Evolutionary conservation across 1,139 yeast species (phyloP).

Genomic region (Zygotorulaspora mrakii): DNA sequence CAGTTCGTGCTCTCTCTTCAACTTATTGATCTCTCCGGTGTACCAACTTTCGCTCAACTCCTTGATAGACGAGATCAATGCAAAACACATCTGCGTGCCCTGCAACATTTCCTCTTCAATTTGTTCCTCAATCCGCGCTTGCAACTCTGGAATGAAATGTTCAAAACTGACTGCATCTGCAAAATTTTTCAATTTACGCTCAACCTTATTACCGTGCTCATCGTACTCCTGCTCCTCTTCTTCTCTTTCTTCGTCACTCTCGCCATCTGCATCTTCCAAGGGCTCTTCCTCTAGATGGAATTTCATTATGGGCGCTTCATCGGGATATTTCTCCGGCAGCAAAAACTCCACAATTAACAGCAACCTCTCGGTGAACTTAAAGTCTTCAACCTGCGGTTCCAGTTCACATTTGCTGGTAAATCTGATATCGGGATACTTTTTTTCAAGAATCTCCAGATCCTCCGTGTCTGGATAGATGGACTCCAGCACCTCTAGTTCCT

Average conservation of each 20-base stretch:
- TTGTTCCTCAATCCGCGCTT: slow-evolving; percentile 48
- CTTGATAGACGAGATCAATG: slow-evolving; percentile 69
- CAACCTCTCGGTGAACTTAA: slow-evolving; percentile 36
- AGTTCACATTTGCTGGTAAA: slow-evolving; percentile 38
- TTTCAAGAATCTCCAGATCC: slow-evolving; percentile 48
- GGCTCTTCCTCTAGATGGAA: slow-evolving; percentile 22
- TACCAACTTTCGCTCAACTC: slow-evolving; percentile 73
- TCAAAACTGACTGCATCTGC: slow-evolving; percentile 56
- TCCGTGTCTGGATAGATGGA: slow-evolving; percentile 78
- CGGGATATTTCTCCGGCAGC: slow-evolving; percentile 36
- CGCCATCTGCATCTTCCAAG: slow-evolving; percentile 37
- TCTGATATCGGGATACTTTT: slow-evolving; percentile 29
- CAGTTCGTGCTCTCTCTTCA: slow-evolving; percentile 57
- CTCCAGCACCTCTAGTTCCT: slow-evolving; percentile 78
- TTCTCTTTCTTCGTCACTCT: slow-evolving; percentile 42
- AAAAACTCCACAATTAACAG: slow-evolving; percentile 23
- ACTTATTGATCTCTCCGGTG: slow-evolving; percentile 49
- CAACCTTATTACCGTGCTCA: slow-evolving; percentile 41
- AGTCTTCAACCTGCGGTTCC: slow-evolving; percentile 39
- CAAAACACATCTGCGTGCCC: slow-evolving; percentile 86
- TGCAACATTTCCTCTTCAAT: slow-evolving; percentile 62
- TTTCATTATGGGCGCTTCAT: slow-evolving; percentile 28
- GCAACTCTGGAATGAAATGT: slow-evolving; percentile 45
- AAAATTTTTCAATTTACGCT: slow-evolving; percentile 45
- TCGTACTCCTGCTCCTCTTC: slow-evolving; percentile 49